phyloP scores from a whole-genome alignment of 108 stramenopile genomes.

The Skeletonema marinoi region DNA sequence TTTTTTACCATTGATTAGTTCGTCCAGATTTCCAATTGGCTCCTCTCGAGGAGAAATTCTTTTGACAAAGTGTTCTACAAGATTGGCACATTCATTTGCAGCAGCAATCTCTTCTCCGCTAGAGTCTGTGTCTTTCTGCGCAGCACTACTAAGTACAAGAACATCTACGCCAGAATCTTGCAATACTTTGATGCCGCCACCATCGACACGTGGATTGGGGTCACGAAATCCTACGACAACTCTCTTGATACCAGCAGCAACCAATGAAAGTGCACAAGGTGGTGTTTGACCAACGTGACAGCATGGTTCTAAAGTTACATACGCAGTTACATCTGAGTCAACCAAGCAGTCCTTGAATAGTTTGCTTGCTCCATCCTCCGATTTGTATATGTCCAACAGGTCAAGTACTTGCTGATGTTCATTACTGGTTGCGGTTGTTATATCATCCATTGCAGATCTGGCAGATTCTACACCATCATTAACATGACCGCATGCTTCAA shows the following conservation, averaged over 20 bases:
- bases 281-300: conserved; percentile 87
- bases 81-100: conserved; percentile 47
- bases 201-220: conserved; percentile 87
- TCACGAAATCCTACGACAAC: conserved; percentile 88
- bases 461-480: conserved; percentile 66
- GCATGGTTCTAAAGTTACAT: conserved; percentile 93
- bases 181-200: conserved; percentile 77
- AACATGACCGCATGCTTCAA: conserved; percentile 75
- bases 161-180: conserved; percentile 69
- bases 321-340: conserved; percentile 70
- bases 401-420: conserved; percentile 14
- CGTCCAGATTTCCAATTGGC: conserved; percentile 29
- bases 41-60: conserved; percentile 57
- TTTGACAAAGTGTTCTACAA: conserved; percentile 71
- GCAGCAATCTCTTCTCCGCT: conserved; percentile 5
- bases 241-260: conserved; percentile 64
- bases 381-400: conserved; percentile 50
- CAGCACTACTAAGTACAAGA: conserved; percentile 36
- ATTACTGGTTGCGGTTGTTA: neutral
- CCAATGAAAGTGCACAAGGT: conserved; percentile 78
- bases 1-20: conserved; percentile 58
- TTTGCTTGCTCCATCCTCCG: conserved; percentile 48
- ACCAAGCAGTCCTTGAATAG: conserved; percentile 54
- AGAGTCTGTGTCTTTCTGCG: neutral
- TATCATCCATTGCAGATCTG: conserved; percentile 47